Evolutionary conservation across 2,329 filamentous ascomycete genomes (phyloP), one percentile per base, ranked within the genome.

Genomic region (Plenodomus lindquistii): DNA sequence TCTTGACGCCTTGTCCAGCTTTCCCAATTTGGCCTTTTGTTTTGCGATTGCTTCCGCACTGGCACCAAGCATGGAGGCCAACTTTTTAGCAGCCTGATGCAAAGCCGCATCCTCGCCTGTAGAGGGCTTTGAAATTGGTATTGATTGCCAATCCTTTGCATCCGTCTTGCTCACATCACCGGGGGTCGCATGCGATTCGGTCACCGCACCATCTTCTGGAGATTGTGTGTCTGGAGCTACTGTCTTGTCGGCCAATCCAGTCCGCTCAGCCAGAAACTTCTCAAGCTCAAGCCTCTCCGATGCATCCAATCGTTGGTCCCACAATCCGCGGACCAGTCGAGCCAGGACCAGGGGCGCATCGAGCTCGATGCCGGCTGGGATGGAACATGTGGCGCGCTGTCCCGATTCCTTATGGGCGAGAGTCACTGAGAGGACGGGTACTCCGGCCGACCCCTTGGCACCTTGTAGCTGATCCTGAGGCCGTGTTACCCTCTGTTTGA

Each of bases 401-500:
- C 61, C 62, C 6, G 59, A 57, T n/a, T 55, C 57, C 17, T 41
- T 54, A 39, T 66, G 55, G 16, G 51, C 58, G 7, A 71, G 45
- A 20, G 57, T 48, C 4, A 71, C 43, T 0, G 62, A 61, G 18
- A 67, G 57, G 20, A 59, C 37, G 3, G 54, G 52, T 21, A 50
- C 48, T 2, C 44, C 41, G n/a, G 48, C 51, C 44, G 52, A 47
- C 21, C 40, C 37, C 4, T 43, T 50, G 18, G 45, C 31, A 19
- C 54, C 52, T 22, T 42, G 27, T 15, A 48, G 48, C 20, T 53
- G 29, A 21, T 74, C 69, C 24, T 76, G 67, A 22, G 67, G 60
- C 9, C 77, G 60, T 39, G 66, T 65, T 21, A 88, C 77, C 45
- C 81, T 81, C 17, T 73, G 67, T 34, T 79, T 70, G 44, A 83